Evolutionary conservation across 1,139 yeast genomes (phyloP), one percentile per base, ranked within the genome.

Genomic region (Zygotorulaspora mrakii): DNA sequence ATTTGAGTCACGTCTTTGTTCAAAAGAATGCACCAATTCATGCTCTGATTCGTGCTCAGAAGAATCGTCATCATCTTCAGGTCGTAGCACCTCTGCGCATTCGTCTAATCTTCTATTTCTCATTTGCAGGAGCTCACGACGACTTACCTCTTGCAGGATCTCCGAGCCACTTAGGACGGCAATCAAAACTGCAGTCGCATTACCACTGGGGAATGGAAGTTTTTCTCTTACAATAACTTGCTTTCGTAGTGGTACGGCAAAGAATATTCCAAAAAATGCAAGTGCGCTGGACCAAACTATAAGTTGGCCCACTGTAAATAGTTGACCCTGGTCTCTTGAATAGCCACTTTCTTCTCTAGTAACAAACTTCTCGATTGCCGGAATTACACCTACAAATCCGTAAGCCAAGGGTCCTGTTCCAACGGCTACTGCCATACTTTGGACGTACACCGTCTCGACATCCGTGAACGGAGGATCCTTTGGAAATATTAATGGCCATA

Each of bases 401-500:
- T 83, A 89, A 0, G 96, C 94, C 49, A 91, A 69, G 0, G 98
- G 98, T 0, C 97, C 97, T 0, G 97, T 91, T 0, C 98, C 98
- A 1, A 86, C 94, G 0, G 98, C 96, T 8, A 89, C 97, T 0
- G 97, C 88, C 23, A 91, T 76, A 61, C 95, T 85, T 58, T 88
- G 96, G 1, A 86, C 82, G 59, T 79, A 87, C 4, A 91, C 97
- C 55, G 88, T 89, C 59, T 91, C 97, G 11, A 86, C 96, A 48
- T 88, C 96, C 1, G 94, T 76, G 59, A 91, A 86, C 6, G 73
- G 71, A n/a, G 35, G 35, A 21, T 55, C 52, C 12, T 53, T 30
- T 1, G 60, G 60, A 18, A 40, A 46, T 3, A 60, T 37, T 35
- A 48, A 47, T 41, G 61, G 67, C 53, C 55, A 76, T 28, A 69